Evolutionary conservation across 331 rosid species (phyloP).

Genomic region (Quercus tomentella): DNA sequence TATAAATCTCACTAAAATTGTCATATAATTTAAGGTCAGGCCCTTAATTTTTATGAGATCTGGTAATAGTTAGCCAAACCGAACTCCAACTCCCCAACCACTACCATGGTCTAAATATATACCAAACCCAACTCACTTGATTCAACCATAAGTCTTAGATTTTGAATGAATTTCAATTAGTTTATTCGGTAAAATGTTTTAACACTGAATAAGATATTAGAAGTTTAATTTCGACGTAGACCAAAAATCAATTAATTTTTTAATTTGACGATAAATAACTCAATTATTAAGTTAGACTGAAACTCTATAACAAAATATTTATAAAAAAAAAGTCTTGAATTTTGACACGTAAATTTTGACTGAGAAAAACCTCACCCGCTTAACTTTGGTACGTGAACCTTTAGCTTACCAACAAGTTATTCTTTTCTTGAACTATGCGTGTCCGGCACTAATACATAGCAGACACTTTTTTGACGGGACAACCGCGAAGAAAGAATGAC

Average conservation of each 20-base stretch:
- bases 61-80: not conserved
- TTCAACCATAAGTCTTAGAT: too few relatives aligned
- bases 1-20: not conserved
- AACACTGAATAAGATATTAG: too few relatives aligned
- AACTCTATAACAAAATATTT: too few relatives aligned
- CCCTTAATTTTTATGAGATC: not conserved
- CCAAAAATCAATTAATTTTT: too few relatives aligned
- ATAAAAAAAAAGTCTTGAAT: too few relatives aligned
- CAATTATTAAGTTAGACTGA: rapidly evolving
- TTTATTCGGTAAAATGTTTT: too few relatives aligned
- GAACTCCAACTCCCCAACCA: not conserved
- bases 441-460: not conserved
- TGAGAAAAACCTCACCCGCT: not conserved
- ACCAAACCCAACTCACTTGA: not conserved
- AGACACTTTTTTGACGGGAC: not conserved
- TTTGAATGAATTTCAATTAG: not conserved
- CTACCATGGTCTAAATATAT: not conserved
- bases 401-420: not conserved
- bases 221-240: rapidly evolving
- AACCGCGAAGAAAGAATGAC: constrained; percentile 17
- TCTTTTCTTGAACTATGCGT: constrained; percentile 7
- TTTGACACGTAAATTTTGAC: not conserved
- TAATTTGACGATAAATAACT: too few relatives aligned
- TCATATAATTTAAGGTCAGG: not conserved
- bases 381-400: too few relatives aligned